Conservation (phyloP, 495 filamentous ascomycete species). For the Aspergillus ostianus region DNA sequence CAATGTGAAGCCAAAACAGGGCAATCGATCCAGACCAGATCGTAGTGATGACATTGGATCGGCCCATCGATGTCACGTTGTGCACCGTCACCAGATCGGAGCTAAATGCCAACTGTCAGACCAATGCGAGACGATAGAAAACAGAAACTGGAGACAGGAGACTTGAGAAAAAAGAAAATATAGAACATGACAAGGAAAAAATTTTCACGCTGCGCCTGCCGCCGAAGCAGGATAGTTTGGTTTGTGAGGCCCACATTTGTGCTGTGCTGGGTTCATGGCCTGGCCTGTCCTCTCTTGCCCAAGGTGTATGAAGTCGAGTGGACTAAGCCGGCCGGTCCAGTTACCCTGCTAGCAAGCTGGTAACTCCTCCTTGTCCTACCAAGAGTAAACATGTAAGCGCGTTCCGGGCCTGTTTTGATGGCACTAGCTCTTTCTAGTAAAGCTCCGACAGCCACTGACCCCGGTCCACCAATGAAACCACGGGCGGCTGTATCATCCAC, state of each 20-base stretch:
- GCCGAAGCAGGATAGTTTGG: too few species aligned
- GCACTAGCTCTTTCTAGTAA: not conserved
- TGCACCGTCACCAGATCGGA: not conserved
- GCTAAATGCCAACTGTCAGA: not conserved
- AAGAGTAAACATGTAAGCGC: not conserved
- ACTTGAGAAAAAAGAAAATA: not conserved
- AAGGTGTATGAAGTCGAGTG: too few species aligned
- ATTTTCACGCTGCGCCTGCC: not conserved
- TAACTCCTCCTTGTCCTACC: too few species aligned
- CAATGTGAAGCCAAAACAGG: not conserved
- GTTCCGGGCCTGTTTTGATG: not conserved
- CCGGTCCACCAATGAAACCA: too few species aligned
- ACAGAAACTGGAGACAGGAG: not conserved
- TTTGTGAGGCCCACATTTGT: not conserved
- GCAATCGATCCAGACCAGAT: not conserved
- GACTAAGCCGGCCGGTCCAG: too few species aligned
- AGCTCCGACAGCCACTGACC: not conserved
- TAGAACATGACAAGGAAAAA: not conserved
- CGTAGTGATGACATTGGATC: not conserved
- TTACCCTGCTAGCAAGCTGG: not conserved
- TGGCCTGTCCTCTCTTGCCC: too few species aligned
- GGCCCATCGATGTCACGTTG: not conserved
- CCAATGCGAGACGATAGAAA: not conserved
- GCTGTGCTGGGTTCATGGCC: not conserved
- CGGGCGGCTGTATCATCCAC: not conserved